phyloP scores from a whole-genome alignment of 1,284 basidiomycete species.

The Hortiboletus rubellus region DNA sequence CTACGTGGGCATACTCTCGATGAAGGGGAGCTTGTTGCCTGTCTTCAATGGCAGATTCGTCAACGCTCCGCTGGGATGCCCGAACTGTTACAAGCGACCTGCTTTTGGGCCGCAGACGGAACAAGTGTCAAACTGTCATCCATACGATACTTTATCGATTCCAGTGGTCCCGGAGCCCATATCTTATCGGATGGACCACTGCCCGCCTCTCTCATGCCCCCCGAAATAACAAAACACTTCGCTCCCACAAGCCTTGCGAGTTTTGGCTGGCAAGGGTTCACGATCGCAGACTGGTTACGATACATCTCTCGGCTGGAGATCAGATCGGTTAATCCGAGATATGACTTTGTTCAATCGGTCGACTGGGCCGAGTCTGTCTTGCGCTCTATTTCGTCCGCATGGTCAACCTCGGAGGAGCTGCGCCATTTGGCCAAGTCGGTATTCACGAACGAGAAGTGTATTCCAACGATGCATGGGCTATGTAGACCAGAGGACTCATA shows the following conservation, averaged over 20 bases:
- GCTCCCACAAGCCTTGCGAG: conserved; percentile 52
- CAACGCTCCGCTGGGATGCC: no score
- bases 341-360: conserved; percentile 66
- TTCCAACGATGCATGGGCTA: conserved; percentile 81
- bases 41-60: conserved; percentile 60
- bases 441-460: conserved; percentile 63
- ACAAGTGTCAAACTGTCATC: conserved; percentile 33
- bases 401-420: conserved; percentile 46
- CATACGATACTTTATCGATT: conserved; percentile 73
- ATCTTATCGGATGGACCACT: conserved; percentile 65
- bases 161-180: conserved; percentile 44
- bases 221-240: conserved; percentile 61
- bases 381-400: conserved; percentile 75
- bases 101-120: no score
- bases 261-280: conserved; percentile 82
- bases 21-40: conserved; percentile 77
- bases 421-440: conserved; percentile 49
- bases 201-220: conserved; percentile 74
- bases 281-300: conserved; percentile 70
- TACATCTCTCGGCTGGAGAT: conserved; percentile 58
- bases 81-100: no score
- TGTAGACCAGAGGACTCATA: conserved; percentile 63
- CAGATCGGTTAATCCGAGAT: conserved; percentile 43
- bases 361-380: conserved; percentile 67
- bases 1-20: conserved; percentile 58